phyloP scores from a whole-genome alignment of 805 yeast species.

The Ogataea nonfermentans region DNA sequence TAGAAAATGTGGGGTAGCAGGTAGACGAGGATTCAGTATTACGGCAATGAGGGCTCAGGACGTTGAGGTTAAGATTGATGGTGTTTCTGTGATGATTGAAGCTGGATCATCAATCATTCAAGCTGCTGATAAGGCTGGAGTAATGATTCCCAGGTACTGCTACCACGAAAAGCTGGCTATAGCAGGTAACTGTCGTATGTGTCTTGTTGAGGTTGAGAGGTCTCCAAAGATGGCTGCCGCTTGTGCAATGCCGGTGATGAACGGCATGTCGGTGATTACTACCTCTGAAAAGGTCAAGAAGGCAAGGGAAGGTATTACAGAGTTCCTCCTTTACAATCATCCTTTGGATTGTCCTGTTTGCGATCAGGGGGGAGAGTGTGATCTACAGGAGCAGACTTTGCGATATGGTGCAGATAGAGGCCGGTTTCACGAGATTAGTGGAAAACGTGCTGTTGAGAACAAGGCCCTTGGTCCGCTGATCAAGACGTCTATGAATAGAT shows the following conservation, averaged over 20 bases:
- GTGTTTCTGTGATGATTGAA: constrained; percentile 71
- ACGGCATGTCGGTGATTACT: constrained; percentile 85
- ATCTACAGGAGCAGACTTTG: constrained; percentile 81
- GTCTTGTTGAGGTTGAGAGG: constrained; percentile 84
- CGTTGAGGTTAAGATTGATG: constrained; percentile 54
- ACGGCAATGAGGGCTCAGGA: constrained; percentile 17
- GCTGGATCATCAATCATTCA: constrained; percentile 87
- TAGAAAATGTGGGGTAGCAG: constrained; percentile 5
- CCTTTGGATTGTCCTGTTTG: constrained; percentile 92
- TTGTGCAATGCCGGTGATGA: constrained; percentile 89
- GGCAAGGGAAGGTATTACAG: constrained; percentile 89
- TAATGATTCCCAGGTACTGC: constrained; percentile 83
- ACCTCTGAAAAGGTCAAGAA: constrained; percentile 73
- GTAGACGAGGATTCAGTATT: constrained; percentile 16
- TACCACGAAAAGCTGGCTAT: constrained; percentile 87
- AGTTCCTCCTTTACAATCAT: constrained; percentile 83
- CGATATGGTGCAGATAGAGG: constrained; percentile 87
- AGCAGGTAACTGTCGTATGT: constrained; percentile 94
- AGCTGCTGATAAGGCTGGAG: constrained; percentile 91
- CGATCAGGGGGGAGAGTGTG: constrained; percentile 95
- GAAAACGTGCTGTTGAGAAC: constrained; percentile 88
- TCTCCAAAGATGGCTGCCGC: constrained; percentile 90
- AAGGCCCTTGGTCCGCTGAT: constrained; percentile 87
- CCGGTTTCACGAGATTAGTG: constrained; percentile 74
- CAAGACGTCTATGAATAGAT: constrained; percentile 88